phyloP scores from a whole-genome alignment of 1,139 yeast genomes.

The Hyphopichia pseudoburtonii region DNA sequence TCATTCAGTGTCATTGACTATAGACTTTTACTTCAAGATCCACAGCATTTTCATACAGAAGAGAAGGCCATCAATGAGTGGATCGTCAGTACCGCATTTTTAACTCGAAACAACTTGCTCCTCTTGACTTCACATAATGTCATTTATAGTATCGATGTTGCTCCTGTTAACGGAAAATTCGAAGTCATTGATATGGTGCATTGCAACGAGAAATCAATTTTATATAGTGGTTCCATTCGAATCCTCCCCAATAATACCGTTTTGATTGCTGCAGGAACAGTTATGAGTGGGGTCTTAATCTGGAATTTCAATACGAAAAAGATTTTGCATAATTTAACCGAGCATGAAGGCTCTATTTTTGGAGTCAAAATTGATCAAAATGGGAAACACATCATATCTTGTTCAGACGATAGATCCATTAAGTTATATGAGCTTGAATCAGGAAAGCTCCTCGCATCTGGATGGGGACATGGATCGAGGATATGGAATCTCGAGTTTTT shows the following conservation, averaged over 20 bases:
- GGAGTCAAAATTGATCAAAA: conserved; percentile 64
- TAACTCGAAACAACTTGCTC: conserved; percentile 36
- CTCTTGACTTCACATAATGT: conserved; percentile 81
- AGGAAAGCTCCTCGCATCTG: conserved; percentile 66
- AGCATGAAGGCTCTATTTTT: conserved; percentile 91
- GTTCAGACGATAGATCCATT: conserved; percentile 92
- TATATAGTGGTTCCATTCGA: conserved; percentile 80
- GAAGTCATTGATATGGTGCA: conserved; percentile 40
- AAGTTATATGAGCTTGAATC: conserved; percentile 64
- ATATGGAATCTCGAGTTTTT: conserved; percentile 81
- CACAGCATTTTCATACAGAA: too few species aligned
- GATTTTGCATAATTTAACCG: conserved; percentile 56
- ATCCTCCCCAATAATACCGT: conserved; percentile 44
- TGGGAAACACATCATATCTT: conserved; percentile 63
- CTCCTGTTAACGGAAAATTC: conserved; percentile 10
- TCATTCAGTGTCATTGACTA: conserved; percentile 53
- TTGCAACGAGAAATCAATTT: conserved; percentile 74
- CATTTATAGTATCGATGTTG: conserved; percentile 49
- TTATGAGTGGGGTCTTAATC: conserved; percentile 78
- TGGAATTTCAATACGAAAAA: conserved; percentile 60
- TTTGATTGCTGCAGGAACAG: conserved; percentile 84
- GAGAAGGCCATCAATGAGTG: conserved; percentile 71
- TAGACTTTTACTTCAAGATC: too few species aligned
- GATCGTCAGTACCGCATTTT: conserved; percentile 64
- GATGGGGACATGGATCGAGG: conserved; percentile 97